Base-by-base conservation (phyloP, 495 filamentous ascomycete species). In the Penicillium longicatenatum region DNA sequence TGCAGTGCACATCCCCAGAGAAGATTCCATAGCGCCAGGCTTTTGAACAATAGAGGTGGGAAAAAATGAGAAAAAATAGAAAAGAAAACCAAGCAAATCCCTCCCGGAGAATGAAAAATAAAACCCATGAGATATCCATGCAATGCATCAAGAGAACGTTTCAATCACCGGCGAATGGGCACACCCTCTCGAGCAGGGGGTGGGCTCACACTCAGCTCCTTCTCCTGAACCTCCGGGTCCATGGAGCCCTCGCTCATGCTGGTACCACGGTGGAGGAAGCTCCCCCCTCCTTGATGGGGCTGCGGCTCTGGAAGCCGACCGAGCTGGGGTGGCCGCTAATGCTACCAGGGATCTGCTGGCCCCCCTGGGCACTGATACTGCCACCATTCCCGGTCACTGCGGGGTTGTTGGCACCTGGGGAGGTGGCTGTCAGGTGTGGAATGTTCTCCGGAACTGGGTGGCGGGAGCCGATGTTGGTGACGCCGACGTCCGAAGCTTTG, bases 371-470 rank as follows among this genome's bases (percentile, higher is more conserved):
- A 64, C 79, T 80, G 58, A 80, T 71, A 43, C 77, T 71, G 45
- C 74, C 74, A 50, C 72, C 74, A 61, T 74, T 74, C 59, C 68
- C 57, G 22, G 39, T 67, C 50, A 64, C 64, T 11, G 67, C 59
- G 51, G 79, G 61, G 62, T 75, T 72, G 52, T 68, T 79, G 60
- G 80, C 75, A 68, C 77, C 73, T 22, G 89, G 86, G 42, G 89
- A 90, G 35, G 89, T 86, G 54, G 89, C 87, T 30, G 89, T 85
- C 56, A 93, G 80, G 73, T 98, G 94, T 24, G 94, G 94, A 78
- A 98, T 98, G 76, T 96, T 80, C 74, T 98, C 93, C 54, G 94
- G 94, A 49, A 92, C 85, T 30, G 94, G 94, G 74, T 98, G 94
- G 73, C 95, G 89, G 61, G 89, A 90, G 62, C 94, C 94, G 70